Conservation (phyloP, 495 filamentous ascomycete genomes). For the Haplographium delicatum region DNA sequence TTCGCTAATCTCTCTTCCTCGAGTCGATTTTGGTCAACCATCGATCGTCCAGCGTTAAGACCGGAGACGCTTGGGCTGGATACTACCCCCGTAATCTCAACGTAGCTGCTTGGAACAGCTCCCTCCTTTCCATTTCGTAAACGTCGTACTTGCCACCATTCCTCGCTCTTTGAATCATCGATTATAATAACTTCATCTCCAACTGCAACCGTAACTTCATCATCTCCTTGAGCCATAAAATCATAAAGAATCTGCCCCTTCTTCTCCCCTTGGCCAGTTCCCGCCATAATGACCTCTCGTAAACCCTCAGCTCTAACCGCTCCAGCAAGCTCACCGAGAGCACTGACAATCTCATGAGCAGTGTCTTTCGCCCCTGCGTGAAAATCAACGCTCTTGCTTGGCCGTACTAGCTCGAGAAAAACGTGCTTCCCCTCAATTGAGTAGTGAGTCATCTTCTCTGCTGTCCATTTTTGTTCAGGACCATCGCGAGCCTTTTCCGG, state of each 20-base stretch:
- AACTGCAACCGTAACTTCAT: slow-evolving; percentile 87
- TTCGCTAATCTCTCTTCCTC: slow-evolving; percentile 79
- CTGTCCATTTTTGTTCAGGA: slow-evolving; percentile 84
- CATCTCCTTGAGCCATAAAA: slow-evolving; percentile 92
- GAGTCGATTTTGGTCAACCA: slow-evolving; percentile 73
- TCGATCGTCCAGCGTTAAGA: slow-evolving; percentile 63
- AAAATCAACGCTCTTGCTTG: slow-evolving; percentile 91
- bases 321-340: slow-evolving; percentile 84
- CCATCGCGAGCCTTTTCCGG: slow-evolving; percentile 77
- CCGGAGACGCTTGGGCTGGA: slow-evolving; percentile 41
- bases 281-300: slow-evolving; percentile 79
- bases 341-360: slow-evolving; percentile 83
- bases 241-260: slow-evolving; percentile 89
- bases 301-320: slow-evolving; percentile 78
- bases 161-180: slow-evolving; percentile 86
- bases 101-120: slow-evolving; percentile 97
- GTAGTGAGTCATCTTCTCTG: slow-evolving; percentile 89
- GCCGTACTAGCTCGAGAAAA: slow-evolving; percentile 85
- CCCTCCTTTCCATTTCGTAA: slow-evolving; percentile 89
- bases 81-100: slow-evolving; percentile 71
- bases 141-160: slow-evolving; percentile 96
- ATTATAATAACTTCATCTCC: slow-evolving; percentile 89
- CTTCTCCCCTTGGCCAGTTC: slow-evolving; percentile 57
- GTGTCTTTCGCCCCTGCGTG: slow-evolving; percentile 97
- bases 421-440: slow-evolving; percentile 97